Conservation (phyloP, 306 rosid species). For the Vigna hirtella region DNA sequence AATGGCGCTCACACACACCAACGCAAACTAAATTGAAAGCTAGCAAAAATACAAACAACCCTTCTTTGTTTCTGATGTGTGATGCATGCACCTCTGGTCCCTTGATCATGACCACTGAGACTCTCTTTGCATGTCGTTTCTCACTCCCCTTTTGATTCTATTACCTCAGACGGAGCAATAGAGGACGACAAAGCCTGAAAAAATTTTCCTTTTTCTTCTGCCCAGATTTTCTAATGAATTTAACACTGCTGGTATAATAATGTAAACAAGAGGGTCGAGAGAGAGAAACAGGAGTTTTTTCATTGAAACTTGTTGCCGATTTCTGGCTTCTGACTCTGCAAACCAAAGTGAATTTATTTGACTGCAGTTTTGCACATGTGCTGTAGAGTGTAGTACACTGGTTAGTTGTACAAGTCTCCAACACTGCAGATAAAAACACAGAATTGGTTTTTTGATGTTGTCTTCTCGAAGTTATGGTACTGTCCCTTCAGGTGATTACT, state of each 20-base stretch:
- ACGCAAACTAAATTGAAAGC: neutral
- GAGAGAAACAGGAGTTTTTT: neutral
- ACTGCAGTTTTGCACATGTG: constrained; percentile 22
- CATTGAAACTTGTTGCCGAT: constrained; percentile 34
- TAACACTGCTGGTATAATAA: constrained; percentile 30
- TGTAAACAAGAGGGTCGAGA: neutral
- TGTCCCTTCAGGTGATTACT: constrained; percentile 43
- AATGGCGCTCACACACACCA: neutral
- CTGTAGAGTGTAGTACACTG: neutral
- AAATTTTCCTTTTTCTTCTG: neutral
- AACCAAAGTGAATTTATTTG: constrained; percentile 32
- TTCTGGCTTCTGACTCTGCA: constrained; percentile 40
- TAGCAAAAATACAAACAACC: constrained; percentile 48
- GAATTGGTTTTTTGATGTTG: neutral
- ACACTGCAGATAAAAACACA: neutral
- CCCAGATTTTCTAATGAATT: constrained; percentile 43
- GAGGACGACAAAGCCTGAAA: constrained; percentile 53
- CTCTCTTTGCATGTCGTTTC: constrained; percentile 54
- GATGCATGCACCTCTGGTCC: constrained; percentile 61
- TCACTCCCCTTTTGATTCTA: constrained; percentile 44
- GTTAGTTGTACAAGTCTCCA: constrained; percentile 12
- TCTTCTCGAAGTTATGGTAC: constrained; percentile 11
- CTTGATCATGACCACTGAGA: constrained; percentile 54
- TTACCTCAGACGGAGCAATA: neutral
- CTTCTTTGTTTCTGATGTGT: constrained; percentile 45